A percentile compares a stretch with the other conserved stretches of the same genome.
Conservation (phyloP, 2,329 filamentous ascomycete genomes). For the Coniochaeta pulveracea region DNA sequence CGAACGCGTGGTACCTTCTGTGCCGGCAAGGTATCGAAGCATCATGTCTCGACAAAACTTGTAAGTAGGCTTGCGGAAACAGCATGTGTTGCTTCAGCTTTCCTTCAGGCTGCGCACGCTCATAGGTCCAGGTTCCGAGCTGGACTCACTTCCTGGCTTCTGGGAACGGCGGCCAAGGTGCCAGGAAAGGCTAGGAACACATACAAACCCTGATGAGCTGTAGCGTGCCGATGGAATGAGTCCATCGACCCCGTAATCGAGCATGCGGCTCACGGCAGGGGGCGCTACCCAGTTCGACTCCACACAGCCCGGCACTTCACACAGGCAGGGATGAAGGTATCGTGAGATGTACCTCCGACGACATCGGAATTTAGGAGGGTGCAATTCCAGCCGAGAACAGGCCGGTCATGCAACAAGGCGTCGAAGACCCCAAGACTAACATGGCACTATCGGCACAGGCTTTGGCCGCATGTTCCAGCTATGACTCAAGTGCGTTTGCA, state of each 20-base stretch:
- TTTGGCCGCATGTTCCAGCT: too few species aligned
- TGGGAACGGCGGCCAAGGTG: slow-evolving; percentile 12
- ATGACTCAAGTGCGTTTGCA: too few species aligned
- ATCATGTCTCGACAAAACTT: slow-evolving; percentile 3
- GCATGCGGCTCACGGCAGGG: slow-evolving; percentile 13
- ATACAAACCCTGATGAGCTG: slow-evolving; percentile 19
- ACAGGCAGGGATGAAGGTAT: too few species aligned
- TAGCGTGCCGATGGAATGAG: background rate
- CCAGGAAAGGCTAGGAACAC: slow-evolving; percentile 18
- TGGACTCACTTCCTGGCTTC: slow-evolving; percentile 16
- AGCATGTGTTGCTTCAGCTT: slow-evolving; percentile 5
- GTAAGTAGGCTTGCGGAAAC: background rate
- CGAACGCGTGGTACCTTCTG: background rate
- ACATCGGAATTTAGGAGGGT: too few species aligned
- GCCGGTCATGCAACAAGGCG: too few species aligned
- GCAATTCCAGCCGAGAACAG: too few species aligned
- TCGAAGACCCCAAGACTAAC: too few species aligned
- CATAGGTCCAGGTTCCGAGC: slow-evolving; percentile 15
- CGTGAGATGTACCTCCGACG: too few species aligned
- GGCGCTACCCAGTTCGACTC: too few species aligned
- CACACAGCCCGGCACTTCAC: too few species aligned
- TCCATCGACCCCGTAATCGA: slow-evolving; percentile 11
- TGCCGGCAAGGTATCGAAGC: background rate
- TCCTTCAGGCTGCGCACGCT: too few species aligned
- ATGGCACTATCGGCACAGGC: too few species aligned